These are phyloP conservation scores for Dactylis glomerata DNA, from an alignment of 176 grass and related monocot species.

Conservation along the genomic window DNA sequence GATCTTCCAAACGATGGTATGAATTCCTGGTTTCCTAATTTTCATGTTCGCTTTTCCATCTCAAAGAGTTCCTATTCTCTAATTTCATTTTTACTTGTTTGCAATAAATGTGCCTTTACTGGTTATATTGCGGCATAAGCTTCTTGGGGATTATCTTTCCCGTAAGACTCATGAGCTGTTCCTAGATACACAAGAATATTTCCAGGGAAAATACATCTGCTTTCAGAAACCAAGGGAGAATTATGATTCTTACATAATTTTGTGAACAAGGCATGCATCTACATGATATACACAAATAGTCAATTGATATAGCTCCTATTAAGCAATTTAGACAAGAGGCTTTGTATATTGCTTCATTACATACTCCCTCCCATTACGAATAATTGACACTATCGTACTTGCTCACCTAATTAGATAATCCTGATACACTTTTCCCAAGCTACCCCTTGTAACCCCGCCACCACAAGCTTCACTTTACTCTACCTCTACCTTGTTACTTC, in stretches of 20 bases:
- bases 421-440: not conserved
- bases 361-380: not conserved
- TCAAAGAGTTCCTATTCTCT: not conserved
- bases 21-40: not conserved
- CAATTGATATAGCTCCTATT: not conserved
- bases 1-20: slow-evolving; percentile 62
- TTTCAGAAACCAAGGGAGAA: not conserved
- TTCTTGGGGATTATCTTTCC: slow-evolving; percentile 4
- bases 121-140: slow-evolving; percentile 2
- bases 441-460: not conserved
- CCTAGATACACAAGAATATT: not conserved
- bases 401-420: not conserved
- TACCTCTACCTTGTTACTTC: not conserved
- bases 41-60: not conserved
- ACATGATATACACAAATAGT: not conserved
- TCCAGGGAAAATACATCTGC: not conserved
- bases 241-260: not conserved
- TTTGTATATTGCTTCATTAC: not conserved
- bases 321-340: not conserved
- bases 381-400: not conserved
- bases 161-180: not conserved
- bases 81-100: not conserved
- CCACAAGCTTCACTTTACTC: not conserved
- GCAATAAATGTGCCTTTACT: not conserved
- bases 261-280: not conserved